Evolutionary conservation across 2,329 filamentous ascomycete genomes (phyloP).

Genomic region (Laburnicola sp.): DNA sequence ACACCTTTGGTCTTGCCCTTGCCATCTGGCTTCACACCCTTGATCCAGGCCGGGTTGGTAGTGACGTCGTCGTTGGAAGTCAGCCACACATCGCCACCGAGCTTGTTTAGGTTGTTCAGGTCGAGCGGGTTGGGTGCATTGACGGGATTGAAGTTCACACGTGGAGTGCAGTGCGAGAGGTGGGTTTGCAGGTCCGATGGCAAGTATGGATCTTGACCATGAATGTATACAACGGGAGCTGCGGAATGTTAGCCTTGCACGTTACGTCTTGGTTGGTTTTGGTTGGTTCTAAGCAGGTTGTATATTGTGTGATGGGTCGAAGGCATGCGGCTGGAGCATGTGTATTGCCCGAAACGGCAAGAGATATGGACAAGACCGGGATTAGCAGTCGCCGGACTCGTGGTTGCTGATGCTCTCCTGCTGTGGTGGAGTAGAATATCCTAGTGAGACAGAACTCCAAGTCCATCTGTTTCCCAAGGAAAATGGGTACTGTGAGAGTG

Average conservation of each 20-base stretch:
- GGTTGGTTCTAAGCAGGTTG: not conserved
- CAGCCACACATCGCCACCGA: constrained; percentile 50
- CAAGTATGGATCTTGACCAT: constrained; percentile 48
- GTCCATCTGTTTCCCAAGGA: not conserved
- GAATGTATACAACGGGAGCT: constrained; percentile 53
- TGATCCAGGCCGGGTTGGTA: constrained; percentile 48
- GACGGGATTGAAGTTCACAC: constrained; percentile 42
- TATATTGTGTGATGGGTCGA: not conserved
- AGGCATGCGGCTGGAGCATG: not conserved
- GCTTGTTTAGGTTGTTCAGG: constrained; percentile 49
- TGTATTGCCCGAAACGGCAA: not conserved
- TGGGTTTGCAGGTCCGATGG: constrained; percentile 51
- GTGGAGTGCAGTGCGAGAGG: constrained; percentile 46
- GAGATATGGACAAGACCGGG: constrained; percentile 3
- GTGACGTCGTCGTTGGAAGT: constrained; percentile 51
- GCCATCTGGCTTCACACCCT: constrained; percentile 58
- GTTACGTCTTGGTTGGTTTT: not conserved
- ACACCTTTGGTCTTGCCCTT: constrained; percentile 56
- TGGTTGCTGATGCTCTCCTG: constrained; percentile 1
- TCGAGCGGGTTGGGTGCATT: constrained; percentile 44
- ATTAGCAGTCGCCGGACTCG: not conserved
- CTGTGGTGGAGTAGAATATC: not conserved
- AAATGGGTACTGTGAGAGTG: not conserved
- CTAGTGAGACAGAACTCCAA: not conserved
- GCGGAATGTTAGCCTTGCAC: constrained; percentile 13